Conservation (phyloP, 306 rosid genomes). For the Castanopsis chinensis region DNA sequence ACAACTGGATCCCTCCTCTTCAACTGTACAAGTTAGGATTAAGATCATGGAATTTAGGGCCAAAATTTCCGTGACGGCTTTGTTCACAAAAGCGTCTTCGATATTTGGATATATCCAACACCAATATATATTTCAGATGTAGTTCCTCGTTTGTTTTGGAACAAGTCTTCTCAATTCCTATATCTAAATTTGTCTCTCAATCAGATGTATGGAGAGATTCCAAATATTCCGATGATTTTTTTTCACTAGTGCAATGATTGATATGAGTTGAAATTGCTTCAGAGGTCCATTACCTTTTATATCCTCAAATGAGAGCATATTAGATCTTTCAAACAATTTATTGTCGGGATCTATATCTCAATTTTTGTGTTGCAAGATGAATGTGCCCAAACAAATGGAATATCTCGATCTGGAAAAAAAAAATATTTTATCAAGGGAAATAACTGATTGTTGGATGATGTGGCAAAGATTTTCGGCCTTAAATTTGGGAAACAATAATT, state of each 20-base stretch:
- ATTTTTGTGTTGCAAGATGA: neutral
- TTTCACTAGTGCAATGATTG: accelerated
- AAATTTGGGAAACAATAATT: conserved; percentile 17
- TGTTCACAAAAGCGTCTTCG: neutral
- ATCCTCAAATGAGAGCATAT: too few species aligned
- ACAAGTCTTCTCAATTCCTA: accelerated
- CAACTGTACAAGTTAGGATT: accelerated
- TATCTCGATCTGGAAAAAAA: neutral
- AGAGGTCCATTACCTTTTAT: conserved; percentile 13
- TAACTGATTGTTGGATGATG: conserved; percentile 16
- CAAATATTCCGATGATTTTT: neutral
- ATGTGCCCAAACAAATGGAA: accelerated
- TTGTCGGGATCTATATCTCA: neutral
- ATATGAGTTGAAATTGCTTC: conserved; percentile 18
- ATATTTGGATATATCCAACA: neutral
- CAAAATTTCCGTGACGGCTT: conserved; percentile 28
- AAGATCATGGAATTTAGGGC: conserved; percentile 16
- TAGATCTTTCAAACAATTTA: conserved; percentile 5
- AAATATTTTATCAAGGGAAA: conserved; percentile 3
- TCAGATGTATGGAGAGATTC: conserved; percentile 14
- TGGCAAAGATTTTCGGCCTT: neutral
- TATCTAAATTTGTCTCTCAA: conserved; percentile 15
- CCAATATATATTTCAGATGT: neutral
- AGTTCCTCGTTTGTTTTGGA: conserved; percentile 15
- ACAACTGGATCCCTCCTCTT: conserved; percentile 12